Evolutionary conservation across 305 asterid genomes (phyloP).

Genomic region (Fraxinus velutina): DNA sequence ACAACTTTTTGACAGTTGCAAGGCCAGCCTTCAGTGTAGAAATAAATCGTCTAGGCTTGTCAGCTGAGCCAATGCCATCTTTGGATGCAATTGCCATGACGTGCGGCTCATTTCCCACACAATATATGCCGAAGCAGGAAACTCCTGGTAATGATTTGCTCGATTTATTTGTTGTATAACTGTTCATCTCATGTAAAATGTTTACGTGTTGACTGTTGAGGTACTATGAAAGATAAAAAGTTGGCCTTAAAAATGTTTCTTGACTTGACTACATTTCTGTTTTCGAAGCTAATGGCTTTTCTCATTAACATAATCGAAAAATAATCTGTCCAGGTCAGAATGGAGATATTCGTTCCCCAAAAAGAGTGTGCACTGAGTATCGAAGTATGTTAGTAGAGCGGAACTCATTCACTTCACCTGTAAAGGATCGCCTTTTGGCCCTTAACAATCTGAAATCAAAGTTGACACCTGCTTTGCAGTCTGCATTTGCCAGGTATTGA

Average conservation of each 20-base stretch:
- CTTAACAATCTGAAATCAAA: slow-evolving; percentile 74
- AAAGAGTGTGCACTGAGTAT: slow-evolving; percentile 69
- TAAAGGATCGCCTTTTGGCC: slow-evolving; percentile 81
- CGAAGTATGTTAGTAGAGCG: slow-evolving; percentile 89
- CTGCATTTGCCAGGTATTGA: slow-evolving; percentile 87
- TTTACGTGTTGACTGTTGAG: slow-evolving; percentile 1
- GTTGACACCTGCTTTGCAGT: slow-evolving; percentile 79
- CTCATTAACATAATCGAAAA: slow-evolving; percentile 12
- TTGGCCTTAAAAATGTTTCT: background rate
- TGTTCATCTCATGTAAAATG: slow-evolving; percentile 5
- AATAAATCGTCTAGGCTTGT: slow-evolving; percentile 75
- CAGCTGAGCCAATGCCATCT: slow-evolving; percentile 98
- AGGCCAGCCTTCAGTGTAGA: slow-evolving; percentile 78
- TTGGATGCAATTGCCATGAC: slow-evolving; percentile 91
- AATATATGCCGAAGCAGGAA: slow-evolving; percentile 56
- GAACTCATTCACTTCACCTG: slow-evolving; percentile 90
- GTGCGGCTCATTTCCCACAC: slow-evolving; percentile 40
- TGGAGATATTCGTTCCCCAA: slow-evolving; percentile 86
- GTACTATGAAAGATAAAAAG: background rate
- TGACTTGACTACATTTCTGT: slow-evolving; percentile 8
- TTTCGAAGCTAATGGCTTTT: slow-evolving; percentile 18
- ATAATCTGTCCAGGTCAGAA: slow-evolving; percentile 56
- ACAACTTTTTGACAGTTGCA: slow-evolving; percentile 89
- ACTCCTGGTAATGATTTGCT: slow-evolving; percentile 45
- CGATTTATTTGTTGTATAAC: slow-evolving; percentile 13